Evolutionary conservation across 2,329 filamentous ascomycete species (phyloP).

Genomic region (Plenodomus biglobosus): DNA sequence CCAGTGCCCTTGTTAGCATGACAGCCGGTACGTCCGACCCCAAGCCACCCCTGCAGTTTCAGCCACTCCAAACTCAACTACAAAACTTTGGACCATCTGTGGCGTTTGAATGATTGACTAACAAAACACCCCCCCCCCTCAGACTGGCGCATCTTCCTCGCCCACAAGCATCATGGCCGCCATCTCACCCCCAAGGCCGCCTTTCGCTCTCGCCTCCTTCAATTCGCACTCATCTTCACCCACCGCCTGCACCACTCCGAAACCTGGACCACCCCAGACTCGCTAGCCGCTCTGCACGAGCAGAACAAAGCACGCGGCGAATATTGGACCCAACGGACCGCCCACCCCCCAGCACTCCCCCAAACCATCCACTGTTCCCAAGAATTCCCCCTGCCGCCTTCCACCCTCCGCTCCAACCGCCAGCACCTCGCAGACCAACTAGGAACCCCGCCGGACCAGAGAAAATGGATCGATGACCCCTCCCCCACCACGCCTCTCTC

Average conservation of each 20-base stretch:
- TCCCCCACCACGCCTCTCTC: slow-evolving; percentile 43
- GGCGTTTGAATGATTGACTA: not conserved
- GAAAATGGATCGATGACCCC: slow-evolving; percentile 34
- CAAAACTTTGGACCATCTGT: not conserved
- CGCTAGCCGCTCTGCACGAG: slow-evolving; percentile 41
- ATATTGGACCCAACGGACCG: slow-evolving; percentile 25
- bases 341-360: slow-evolving; percentile 23
- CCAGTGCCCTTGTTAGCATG: slow-evolving; percentile 37
- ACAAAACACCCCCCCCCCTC: not conserved
- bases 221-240: slow-evolving; percentile 51
- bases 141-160: slow-evolving; percentile 51
- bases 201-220: slow-evolving; percentile 53
- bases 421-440: slow-evolving; percentile 27
- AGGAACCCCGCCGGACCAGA: slow-evolving; percentile 26
- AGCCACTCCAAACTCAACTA: not conserved
- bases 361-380: slow-evolving; percentile 28
- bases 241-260: slow-evolving; percentile 44
- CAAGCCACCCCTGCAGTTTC: not conserved
- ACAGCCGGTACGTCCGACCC: slow-evolving; percentile 30
- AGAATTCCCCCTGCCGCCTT: slow-evolving; percentile 32
- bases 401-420: slow-evolving; percentile 33
- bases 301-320: slow-evolving; percentile 40
- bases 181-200: slow-evolving; percentile 45
- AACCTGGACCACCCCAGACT: slow-evolving; percentile 42
- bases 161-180: slow-evolving; percentile 42